These are phyloP conservation scores for Alloteropsis semialata DNA, from an alignment of 176 grass and related monocot species.

Conservation along the genomic window DNA sequence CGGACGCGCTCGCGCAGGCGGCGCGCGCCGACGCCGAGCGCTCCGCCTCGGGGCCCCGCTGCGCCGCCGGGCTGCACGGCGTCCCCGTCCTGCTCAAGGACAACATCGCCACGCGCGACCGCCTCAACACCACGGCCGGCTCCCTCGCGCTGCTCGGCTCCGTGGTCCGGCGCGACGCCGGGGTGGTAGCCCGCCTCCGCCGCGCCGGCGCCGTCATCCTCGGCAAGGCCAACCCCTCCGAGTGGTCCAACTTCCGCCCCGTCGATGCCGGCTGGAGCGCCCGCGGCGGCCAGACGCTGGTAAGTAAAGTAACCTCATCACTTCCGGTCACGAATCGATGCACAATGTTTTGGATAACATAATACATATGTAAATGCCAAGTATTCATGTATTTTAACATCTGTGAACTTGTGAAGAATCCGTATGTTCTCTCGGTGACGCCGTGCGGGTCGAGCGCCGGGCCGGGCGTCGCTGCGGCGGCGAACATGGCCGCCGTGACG, in stretches of 20 bases:
- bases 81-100: constrained; percentile 69
- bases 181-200: constrained; percentile 47
- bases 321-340: too few relatives aligned
- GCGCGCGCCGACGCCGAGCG: constrained; percentile 29
- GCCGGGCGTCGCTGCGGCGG: constrained; percentile 45
- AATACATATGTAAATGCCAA: too few relatives aligned
- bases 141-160: constrained; percentile 66
- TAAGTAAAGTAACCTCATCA: neutral
- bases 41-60: neutral
- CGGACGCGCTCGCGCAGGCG: constrained; percentile 41
- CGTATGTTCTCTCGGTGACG: constrained; percentile 22
- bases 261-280: constrained; percentile 42
- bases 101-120: constrained; percentile 43
- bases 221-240: constrained; percentile 58
- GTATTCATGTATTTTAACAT: too few relatives aligned
- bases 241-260: constrained; percentile 51
- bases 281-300: constrained; percentile 45
- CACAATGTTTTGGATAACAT: too few relatives aligned
- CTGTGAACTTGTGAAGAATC: constrained; percentile 32
- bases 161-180: constrained; percentile 40
- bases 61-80: neutral
- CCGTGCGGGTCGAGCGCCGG: constrained; percentile 66
- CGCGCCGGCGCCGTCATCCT: constrained; percentile 49
- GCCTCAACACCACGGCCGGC: constrained; percentile 67
- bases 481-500: constrained; percentile 69